phyloP scores from a whole-genome alignment of 441 rosid genomes.

The Dalechampia spathulata region DNA sequence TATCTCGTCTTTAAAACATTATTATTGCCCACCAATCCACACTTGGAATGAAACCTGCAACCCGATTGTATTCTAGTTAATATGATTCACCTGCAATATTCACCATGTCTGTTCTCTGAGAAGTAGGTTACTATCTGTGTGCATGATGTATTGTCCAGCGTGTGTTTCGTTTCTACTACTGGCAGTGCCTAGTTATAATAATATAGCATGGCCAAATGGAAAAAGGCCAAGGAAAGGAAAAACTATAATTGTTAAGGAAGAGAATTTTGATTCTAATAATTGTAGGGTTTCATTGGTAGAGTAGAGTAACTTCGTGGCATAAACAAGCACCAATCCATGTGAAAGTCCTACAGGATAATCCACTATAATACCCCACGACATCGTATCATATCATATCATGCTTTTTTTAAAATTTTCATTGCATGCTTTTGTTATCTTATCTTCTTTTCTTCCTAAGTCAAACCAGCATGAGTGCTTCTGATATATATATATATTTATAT shows the following conservation, averaged over 20 bases:
- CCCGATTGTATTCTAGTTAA: too few relatives aligned
- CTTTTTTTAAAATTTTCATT: too few relatives aligned
- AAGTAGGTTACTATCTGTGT: neutral
- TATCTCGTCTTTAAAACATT: too few relatives aligned
- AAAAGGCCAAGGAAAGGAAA: too few relatives aligned
- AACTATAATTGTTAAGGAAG: too few relatives aligned
- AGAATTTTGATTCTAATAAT: too few relatives aligned
- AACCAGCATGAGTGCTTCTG: neutral
- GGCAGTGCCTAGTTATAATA: neutral
- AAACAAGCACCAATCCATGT: conserved; percentile 4
- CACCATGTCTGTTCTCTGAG: too few relatives aligned
- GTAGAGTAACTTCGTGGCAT: conserved; percentile 4
- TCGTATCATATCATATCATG: neutral
- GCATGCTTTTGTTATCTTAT: neutral
- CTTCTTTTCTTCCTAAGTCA: conserved; percentile 1
- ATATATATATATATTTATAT: neutral
- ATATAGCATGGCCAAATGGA: too few relatives aligned
- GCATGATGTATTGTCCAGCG: neutral
- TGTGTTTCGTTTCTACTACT: neutral
- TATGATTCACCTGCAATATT: too few relatives aligned
- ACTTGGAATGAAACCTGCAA: too few relatives aligned
- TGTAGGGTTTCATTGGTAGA: neutral
- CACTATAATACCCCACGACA: neutral
- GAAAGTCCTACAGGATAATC: conserved; percentile 7
- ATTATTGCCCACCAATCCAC: too few relatives aligned